phyloP scores from a whole-genome alignment of 129 eudicot genomes.

The Arctium lappa region DNA sequence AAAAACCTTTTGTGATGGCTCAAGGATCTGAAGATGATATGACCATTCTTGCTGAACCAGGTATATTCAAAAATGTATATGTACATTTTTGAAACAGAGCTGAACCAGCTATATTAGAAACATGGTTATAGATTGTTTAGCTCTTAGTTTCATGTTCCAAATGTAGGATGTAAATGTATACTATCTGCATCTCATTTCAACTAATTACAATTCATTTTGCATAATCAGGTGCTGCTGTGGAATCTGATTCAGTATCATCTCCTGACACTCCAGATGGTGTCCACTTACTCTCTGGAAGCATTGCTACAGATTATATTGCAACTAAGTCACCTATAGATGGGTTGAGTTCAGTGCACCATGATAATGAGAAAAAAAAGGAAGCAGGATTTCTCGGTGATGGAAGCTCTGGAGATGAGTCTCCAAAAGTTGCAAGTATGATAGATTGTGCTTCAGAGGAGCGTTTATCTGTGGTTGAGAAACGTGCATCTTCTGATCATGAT shows the following conservation, averaged over 20 bases:
- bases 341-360: constrained; percentile 15
- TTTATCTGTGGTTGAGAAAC: constrained; percentile 27
- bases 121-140: background rate
- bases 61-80: background rate
- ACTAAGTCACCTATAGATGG: constrained; percentile 36
- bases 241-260: constrained; percentile 23
- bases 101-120: constrained; percentile 24
- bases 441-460: constrained; percentile 17
- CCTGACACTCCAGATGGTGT: constrained; percentile 15
- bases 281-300: constrained; percentile 19
- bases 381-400: constrained; percentile 22
- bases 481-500: constrained; percentile 17
- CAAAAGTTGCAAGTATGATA: constrained; percentile 13
- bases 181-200: background rate
- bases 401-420: constrained; percentile 11
- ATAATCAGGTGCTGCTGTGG: constrained; percentile 32
- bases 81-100: background rate
- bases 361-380: constrained; percentile 24
- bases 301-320: constrained; percentile 17
- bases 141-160: background rate
- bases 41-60: constrained; percentile 12
- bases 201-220: constrained; percentile 17
- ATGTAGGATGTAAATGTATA: background rate
- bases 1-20: constrained; percentile 28
- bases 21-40: constrained; percentile 26